These are phyloP conservation scores for Phyllosticta ampelicida DNA, from an alignment of 2,329 filamentous ascomycete species.

Conservation along the genomic window DNA sequence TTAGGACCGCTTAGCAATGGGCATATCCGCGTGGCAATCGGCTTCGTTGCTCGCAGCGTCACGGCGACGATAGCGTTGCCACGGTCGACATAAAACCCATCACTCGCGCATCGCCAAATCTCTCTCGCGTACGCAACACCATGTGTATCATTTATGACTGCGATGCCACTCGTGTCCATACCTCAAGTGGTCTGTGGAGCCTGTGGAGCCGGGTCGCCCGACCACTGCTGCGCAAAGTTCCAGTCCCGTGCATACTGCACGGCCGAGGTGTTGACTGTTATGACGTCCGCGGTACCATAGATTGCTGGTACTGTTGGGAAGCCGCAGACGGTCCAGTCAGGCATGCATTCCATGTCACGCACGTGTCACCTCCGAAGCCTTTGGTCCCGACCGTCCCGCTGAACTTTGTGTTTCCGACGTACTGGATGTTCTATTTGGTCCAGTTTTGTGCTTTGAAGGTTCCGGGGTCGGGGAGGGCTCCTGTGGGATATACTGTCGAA, in stretches of 20 bases:
- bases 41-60: slow-evolving; percentile 5
- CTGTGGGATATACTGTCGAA: background rate
- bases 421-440: slow-evolving; percentile 2
- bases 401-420: slow-evolving; percentile 4
- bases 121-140: slow-evolving; percentile 9
- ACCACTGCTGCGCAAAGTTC: slow-evolving; percentile 3
- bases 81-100: background rate
- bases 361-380: slow-evolving; percentile 8
- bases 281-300: slow-evolving; percentile 6
- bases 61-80: slow-evolving; percentile 4
- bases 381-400: background rate
- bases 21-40: slow-evolving; percentile 4
- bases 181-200: slow-evolving; percentile 5
- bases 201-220: slow-evolving; percentile 1
- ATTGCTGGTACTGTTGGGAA: slow-evolving; percentile 9
- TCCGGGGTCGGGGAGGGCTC: background rate
- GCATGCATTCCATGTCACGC: slow-evolving; percentile 7
- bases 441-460: slow-evolving; percentile 3
- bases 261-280: slow-evolving; percentile 1
- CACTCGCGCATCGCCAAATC: slow-evolving; percentile 6
- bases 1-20: slow-evolving; percentile 2
- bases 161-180: slow-evolving; percentile 9
- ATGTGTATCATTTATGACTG: slow-evolving; percentile 1
- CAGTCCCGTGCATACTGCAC: background rate
- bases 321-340: background rate